A percentile compares a stretch with the other conserved stretches of the same genome.
Conservation (phyloP, 169 alveolate genomes). For the Eimeria tenella region DNA sequence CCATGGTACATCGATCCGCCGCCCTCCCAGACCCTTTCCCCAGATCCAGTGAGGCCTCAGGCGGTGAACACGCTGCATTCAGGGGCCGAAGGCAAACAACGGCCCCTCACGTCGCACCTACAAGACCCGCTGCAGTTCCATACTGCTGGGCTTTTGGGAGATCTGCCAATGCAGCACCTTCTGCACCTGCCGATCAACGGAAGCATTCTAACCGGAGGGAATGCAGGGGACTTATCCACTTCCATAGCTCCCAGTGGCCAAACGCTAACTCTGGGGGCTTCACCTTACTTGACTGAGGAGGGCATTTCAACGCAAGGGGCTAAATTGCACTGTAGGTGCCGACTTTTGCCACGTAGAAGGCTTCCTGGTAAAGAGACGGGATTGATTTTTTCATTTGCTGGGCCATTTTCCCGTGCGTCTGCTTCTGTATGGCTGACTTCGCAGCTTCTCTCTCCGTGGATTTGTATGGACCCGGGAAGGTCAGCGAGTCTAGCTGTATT, state of each 20-base stretch:
- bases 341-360: background rate
- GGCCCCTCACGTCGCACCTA: slow-evolving; percentile 15
- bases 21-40: slow-evolving; percentile 45
- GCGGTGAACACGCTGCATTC: slow-evolving; percentile 40
- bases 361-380: background rate
- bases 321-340: slow-evolving; percentile 32
- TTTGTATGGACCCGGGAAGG: slow-evolving; percentile 54
- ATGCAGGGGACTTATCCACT: slow-evolving; percentile 45
- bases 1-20: slow-evolving; percentile 38
- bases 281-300: slow-evolving; percentile 59
- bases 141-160: slow-evolving; percentile 55
- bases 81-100: slow-evolving; percentile 43
- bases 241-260: slow-evolving; percentile 59
- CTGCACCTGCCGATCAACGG: slow-evolving; percentile 64
- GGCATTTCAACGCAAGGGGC: slow-evolving; percentile 26
- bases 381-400: too few relatives aligned
- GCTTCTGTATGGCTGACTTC: background rate
- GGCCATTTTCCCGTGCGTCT: background rate
- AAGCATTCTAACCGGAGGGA: slow-evolving; percentile 53
- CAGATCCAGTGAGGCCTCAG: slow-evolving; percentile 36
- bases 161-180: slow-evolving; percentile 57
- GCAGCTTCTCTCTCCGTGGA: slow-evolving; percentile 69
- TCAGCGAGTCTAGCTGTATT: slow-evolving; percentile 47
- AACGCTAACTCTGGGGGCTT: slow-evolving; percentile 14
- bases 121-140: slow-evolving; percentile 46